Evolutionary conservation across 495 filamentous ascomycete genomes (phyloP).

Genomic region (Penicillium longicatenatum): DNA sequence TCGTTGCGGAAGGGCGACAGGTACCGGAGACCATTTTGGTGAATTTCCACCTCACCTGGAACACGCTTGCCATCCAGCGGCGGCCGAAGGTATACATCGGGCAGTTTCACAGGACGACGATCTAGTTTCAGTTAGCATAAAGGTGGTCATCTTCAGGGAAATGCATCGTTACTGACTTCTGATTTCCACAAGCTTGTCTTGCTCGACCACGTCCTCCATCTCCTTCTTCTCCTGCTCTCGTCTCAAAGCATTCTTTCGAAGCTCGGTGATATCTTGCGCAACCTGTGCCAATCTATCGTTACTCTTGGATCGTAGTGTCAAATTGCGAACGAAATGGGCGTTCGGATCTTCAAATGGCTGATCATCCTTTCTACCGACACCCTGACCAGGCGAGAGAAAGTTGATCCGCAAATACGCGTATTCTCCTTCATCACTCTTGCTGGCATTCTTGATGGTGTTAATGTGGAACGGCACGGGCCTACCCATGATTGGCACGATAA

Average conservation of each 20-base stretch:
- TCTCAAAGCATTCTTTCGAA: constrained; percentile 87
- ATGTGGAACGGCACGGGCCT: constrained; percentile 98
- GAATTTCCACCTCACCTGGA: constrained; percentile 92
- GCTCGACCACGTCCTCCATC: constrained; percentile 99
- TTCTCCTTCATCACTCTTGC: constrained; percentile 92
- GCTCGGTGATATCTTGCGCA: constrained; percentile 84
- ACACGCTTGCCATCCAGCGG: constrained; percentile 95
- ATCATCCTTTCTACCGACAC: constrained; percentile 96
- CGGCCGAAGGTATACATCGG: constrained; percentile 91
- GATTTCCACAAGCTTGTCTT: constrained; percentile 93
- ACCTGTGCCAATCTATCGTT: constrained; percentile 85
- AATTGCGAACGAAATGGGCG: constrained; percentile 91
- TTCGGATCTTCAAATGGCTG: constrained; percentile 96
- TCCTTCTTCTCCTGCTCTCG: constrained; percentile 98
- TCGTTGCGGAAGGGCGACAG: constrained; percentile 79
- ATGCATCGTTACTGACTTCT: constrained; percentile 60
- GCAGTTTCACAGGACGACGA: constrained; percentile 81
- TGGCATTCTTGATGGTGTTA: constrained; percentile 97
- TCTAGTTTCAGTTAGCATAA: constrained; percentile 45
- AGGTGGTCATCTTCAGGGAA: background rate
- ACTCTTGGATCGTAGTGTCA: constrained; percentile 91
- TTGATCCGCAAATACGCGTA: constrained; percentile 95
- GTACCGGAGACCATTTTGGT: constrained; percentile 98
- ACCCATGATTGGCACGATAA: constrained; percentile 96
- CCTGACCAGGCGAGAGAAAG: constrained; percentile 94